Percentiles rank a stretch among this genome's conserved stretches.
Evolutionary conservation across 2,329 filamentous ascomycete genomes (phyloP).

Genomic region (Dothiorella sarmentorum): DNA sequence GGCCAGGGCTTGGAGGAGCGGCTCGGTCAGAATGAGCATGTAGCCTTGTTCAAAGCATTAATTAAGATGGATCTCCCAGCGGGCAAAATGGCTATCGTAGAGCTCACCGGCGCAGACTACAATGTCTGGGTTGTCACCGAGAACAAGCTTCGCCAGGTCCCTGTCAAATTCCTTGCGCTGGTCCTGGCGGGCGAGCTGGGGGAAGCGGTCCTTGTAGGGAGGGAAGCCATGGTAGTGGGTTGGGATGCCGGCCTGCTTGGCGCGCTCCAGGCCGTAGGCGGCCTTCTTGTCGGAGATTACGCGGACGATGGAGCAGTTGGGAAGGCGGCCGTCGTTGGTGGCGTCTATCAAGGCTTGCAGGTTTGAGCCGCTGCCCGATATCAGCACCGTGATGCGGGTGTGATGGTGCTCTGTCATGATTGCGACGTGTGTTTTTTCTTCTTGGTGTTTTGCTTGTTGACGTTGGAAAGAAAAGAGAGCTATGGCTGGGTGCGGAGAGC

Average conservation of each 20-base stretch:
- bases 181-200: slow-evolving; percentile 48
- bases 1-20: slow-evolving; percentile 67
- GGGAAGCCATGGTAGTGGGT: slow-evolving; percentile 80
- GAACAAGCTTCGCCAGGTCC: slow-evolving; percentile 66
- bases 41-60: too few relatives aligned
- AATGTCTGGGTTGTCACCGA: slow-evolving; percentile 64
- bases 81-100: not conserved
- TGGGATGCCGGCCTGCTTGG: slow-evolving; percentile 60
- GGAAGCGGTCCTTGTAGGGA: slow-evolving; percentile 67
- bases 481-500: not conserved
- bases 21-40: slow-evolving; percentile 75
- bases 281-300: slow-evolving; percentile 59
- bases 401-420: slow-evolving; percentile 17
- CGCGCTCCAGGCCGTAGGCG: slow-evolving; percentile 63
- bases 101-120: slow-evolving; percentile 61
- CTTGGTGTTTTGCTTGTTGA: not conserved
- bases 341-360: slow-evolving; percentile 73
- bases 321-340: slow-evolving; percentile 44
- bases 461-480: not conserved
- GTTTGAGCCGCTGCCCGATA: slow-evolving; percentile 65
- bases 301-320: slow-evolving; percentile 55
- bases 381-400: slow-evolving; percentile 56
- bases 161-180: slow-evolving; percentile 67
- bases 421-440: not conserved
- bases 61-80: too few relatives aligned